Conservation (phyloP, 2,329 filamentous ascomycete species). For the Beauveria varroae region DNA sequence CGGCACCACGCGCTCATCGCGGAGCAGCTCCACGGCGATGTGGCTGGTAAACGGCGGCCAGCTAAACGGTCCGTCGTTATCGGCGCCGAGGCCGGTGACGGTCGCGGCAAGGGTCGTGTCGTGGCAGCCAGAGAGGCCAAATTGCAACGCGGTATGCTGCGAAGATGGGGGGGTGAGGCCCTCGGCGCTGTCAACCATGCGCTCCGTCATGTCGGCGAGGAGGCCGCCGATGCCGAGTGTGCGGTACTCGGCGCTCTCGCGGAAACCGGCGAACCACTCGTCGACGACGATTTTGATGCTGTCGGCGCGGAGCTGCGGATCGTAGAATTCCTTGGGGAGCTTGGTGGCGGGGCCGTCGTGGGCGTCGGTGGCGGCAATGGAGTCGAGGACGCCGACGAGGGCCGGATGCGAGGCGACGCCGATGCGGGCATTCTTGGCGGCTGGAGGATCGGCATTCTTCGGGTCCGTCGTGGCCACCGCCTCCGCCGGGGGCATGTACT, state of each 20-base stretch:
- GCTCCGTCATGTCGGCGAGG: constrained; percentile 72
- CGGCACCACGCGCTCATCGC: constrained; percentile 29
- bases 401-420: constrained; percentile 80
- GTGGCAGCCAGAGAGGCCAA: constrained; percentile 80
- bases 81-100: constrained; percentile 71
- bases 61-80: constrained; percentile 38
- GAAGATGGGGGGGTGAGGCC: not conserved
- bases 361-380: constrained; percentile 78
- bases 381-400: constrained; percentile 88
- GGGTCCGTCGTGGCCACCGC: constrained; percentile 33
- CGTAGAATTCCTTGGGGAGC: constrained; percentile 82
- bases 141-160: constrained; percentile 33
- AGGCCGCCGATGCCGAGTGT: constrained; percentile 78
- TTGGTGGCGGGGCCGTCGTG: constrained; percentile 62
- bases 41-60: constrained; percentile 96
- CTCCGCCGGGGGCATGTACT: constrained; percentile 75
- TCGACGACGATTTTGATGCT: constrained; percentile 73
- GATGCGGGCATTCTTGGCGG: constrained; percentile 44
- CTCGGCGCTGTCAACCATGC: constrained; percentile 63
- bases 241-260: constrained; percentile 81
- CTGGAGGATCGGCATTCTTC: not conserved
- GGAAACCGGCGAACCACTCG: constrained; percentile 88
- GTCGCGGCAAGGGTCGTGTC: constrained; percentile 85
- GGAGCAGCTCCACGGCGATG: constrained; percentile 85
- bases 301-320: constrained; percentile 59